Conservation (phyloP, 192 early-diverging fungal genomes). For the Chytriomyces confervae region DNA sequence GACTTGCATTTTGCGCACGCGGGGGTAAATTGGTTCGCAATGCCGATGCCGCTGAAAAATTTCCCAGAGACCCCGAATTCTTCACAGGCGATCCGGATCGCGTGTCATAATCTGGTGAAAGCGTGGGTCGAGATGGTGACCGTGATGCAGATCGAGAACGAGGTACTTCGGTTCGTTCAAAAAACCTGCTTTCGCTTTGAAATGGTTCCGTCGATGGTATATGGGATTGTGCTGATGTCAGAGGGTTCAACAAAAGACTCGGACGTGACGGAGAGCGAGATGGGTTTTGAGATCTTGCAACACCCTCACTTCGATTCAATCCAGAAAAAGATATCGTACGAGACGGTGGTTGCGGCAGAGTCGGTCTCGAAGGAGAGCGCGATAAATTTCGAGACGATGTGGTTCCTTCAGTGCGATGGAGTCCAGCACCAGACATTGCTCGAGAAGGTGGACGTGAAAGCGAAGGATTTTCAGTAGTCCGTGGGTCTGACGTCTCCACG, state of each 20-base stretch:
- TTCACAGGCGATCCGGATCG: slow-evolving; percentile 2
- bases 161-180: neutral
- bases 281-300: neutral
- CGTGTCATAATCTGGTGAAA: slow-evolving; percentile 30
- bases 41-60: neutral
- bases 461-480: neutral
- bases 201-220: neutral
- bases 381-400: neutral
- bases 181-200: neutral
- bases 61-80: neutral
- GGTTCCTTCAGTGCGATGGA: neutral
- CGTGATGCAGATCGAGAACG: slow-evolving; percentile 9
- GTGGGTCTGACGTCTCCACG: neutral
- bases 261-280: neutral
- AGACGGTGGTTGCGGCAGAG: neutral
- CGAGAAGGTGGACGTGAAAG: neutral
- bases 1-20: neutral
- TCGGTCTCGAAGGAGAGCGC: neutral
- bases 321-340: neutral
- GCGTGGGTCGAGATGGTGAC: slow-evolving; percentile 30
- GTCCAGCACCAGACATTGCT: neutral
- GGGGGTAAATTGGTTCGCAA: neutral
- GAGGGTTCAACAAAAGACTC: neutral
- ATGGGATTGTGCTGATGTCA: neutral
- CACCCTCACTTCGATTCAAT: neutral